A percentile compares a stretch with the other conserved stretches of the same genome.
These are phyloP conservation scores for Colletotrichum somersetense DNA, from an alignment of 2,329 filamentous ascomycete genomes.

Conservation along the genomic window DNA sequence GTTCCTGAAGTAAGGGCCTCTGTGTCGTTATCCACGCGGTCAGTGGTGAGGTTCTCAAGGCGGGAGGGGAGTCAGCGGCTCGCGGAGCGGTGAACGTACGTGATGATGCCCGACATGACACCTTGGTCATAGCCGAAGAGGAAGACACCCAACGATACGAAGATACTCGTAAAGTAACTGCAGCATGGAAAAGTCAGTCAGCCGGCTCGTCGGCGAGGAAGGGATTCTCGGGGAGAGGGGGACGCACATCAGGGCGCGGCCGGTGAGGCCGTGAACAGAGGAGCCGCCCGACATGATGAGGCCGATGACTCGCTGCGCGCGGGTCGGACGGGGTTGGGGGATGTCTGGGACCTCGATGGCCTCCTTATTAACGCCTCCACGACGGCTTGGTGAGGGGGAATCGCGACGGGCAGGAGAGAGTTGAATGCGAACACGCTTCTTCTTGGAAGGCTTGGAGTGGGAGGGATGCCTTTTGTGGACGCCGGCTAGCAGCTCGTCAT, in stretches of 20 bases:
- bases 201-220: neutral
- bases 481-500: constrained; percentile 70
- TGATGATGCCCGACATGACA: constrained; percentile 83
- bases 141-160: constrained; percentile 88
- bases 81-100: constrained; percentile 59
- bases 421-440: constrained; percentile 79
- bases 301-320: constrained; percentile 78
- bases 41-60: constrained; percentile 9
- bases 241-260: constrained; percentile 89
- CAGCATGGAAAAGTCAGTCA: constrained; percentile 40
- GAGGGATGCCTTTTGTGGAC: constrained; percentile 60
- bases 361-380: constrained; percentile 72
- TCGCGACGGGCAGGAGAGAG: constrained; percentile 57
- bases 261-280: constrained; percentile 91
- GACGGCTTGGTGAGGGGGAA: constrained; percentile 52
- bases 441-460: constrained; percentile 54
- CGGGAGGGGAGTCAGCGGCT: neutral
- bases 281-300: constrained; percentile 87
- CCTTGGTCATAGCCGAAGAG: constrained; percentile 92
- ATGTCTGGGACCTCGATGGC: constrained; percentile 85
- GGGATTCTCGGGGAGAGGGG: constrained; percentile 40
- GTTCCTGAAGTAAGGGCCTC: constrained; percentile 87
- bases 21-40: constrained; percentile 52
- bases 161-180: constrained; percentile 95
- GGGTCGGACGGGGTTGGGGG: constrained; percentile 71